Conservation (phyloP, 1,139 yeast species). For the Blastobotrys indianensis region DNA sequence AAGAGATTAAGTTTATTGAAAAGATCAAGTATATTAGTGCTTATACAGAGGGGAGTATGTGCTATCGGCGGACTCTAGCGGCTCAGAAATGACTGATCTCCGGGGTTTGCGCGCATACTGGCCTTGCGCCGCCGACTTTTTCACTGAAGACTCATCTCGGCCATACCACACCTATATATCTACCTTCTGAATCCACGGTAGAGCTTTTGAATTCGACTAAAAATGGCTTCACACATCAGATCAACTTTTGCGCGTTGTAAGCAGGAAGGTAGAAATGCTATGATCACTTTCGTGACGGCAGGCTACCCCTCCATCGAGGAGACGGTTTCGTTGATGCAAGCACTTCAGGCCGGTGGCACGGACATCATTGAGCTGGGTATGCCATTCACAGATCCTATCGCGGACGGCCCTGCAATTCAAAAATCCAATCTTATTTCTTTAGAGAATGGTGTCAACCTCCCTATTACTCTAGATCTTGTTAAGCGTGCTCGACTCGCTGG, state of each 20-base stretch:
- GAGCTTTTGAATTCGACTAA: too few species aligned
- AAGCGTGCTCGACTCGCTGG: conserved; percentile 72
- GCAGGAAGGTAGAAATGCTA: conserved; percentile 56
- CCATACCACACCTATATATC: too few species aligned
- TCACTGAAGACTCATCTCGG: too few species aligned
- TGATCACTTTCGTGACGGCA: conserved; percentile 89
- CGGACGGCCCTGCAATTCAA: conserved; percentile 97
- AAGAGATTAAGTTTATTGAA: too few species aligned
- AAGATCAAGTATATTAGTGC: too few species aligned
- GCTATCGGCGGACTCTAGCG: too few species aligned
- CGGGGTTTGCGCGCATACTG: too few species aligned
- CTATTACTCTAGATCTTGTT: conserved; percentile 63
- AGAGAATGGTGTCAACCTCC: conserved; percentile 71
- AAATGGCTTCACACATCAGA: conserved; percentile 13
- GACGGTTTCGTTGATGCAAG: conserved; percentile 77
- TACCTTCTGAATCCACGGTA: too few species aligned
- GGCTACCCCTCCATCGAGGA: conserved; percentile 87
- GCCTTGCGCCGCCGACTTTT: too few species aligned
- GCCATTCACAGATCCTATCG: conserved; percentile 98
- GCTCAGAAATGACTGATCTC: too few species aligned
- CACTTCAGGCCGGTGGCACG: conserved; percentile 91
- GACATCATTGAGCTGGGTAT: conserved; percentile 92
- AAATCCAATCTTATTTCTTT: conserved; percentile 69
- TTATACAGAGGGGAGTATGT: too few species aligned
- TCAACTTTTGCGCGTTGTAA: conserved; percentile 13